Conservation (phyloP, 176 grass and related monocot species). For the Dactylis glomerata region DNA sequence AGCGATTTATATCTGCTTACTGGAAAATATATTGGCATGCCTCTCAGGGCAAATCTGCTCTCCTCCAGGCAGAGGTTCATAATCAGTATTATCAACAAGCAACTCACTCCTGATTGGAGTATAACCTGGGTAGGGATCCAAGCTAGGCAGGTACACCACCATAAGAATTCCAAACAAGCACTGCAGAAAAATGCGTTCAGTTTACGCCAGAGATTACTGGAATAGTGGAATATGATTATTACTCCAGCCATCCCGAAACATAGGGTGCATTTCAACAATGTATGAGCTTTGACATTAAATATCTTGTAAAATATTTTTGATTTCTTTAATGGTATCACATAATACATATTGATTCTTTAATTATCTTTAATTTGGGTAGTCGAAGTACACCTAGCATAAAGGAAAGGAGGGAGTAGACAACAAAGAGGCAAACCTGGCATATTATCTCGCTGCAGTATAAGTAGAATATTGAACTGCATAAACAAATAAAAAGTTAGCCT, state of each 20-base stretch:
- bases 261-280: not conserved
- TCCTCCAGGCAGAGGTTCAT: conserved; percentile 73
- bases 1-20: conserved; percentile 55
- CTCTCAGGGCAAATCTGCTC: conserved; percentile 94
- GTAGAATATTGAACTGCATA: conserved; percentile 82
- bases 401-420: not conserved
- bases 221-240: not conserved
- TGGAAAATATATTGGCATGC: conserved; percentile 54
- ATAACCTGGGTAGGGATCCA: conserved; percentile 85
- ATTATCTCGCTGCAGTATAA: conserved; percentile 69
- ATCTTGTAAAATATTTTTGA: not conserved
- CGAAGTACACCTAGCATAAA: not conserved
- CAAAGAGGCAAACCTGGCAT: conserved; percentile 60
- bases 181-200: conserved; percentile 48
- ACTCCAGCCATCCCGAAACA: not conserved
- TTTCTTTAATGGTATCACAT: not conserved
- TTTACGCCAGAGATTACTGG: not conserved
- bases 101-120: conserved; percentile 63
- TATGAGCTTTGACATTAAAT: not conserved
- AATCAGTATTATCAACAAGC: conserved; percentile 58
- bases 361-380: not conserved
- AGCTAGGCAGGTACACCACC: conserved; percentile 78
- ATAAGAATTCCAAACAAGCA: conserved; percentile 86
- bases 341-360: not conserved
- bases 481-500: conserved; percentile 27